Evolutionary conservation across 2,329 filamentous ascomycete genomes (phyloP), one percentile per base, ranked within the genome.

Genomic region (Ophiobolus disseminans): DNA sequence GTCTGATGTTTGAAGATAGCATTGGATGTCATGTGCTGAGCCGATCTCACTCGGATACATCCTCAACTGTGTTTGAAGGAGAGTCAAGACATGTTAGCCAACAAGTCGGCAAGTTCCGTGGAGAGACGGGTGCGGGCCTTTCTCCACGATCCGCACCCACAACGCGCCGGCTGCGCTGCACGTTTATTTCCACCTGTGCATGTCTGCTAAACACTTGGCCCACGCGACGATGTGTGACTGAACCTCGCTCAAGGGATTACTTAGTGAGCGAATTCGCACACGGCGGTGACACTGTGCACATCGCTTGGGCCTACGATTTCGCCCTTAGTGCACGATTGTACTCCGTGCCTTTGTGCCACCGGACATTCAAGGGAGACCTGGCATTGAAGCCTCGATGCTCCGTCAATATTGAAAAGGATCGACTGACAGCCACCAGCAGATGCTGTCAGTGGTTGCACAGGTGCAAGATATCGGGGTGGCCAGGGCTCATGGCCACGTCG

Each of bases 131-230:
- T 58, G 62, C 59, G 57, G 60, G 56, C 59, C 51, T 63, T 60
- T 63, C 63, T 62, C 64, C 62, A 68, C 68, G 66, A 72, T 68
- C 68, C 68, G 66, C 62, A 62, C 60, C 60, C 69, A 70, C 67
- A 66, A 66, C 65, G 69, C 68, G 68, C 68, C 67, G 62, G 70
- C 59, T 73, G 70, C 69, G 57, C 69, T 72, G 69, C 70, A 72
- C 68, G 64, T 70, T 73, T 73, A 73, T 70, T 72, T 69, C 59
- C 62, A 68, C 63, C 60, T 68, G 61, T 69, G 69, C 68, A 71
- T 66, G 55, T 52, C 44, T 60, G 52, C 61, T 63, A 63, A 56
- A 59, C 55, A 60, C 58, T 38, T 58, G 42, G 58, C 51, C 66
- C 70, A 73, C 70, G 70, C 66, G 70, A 61, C 51, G 45, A 55